A percentile compares a stretch with the other conserved stretches of the same genome.
Conservation (phyloP, 768 basidiomycete species). For the Boletus subparvulus region DNA sequence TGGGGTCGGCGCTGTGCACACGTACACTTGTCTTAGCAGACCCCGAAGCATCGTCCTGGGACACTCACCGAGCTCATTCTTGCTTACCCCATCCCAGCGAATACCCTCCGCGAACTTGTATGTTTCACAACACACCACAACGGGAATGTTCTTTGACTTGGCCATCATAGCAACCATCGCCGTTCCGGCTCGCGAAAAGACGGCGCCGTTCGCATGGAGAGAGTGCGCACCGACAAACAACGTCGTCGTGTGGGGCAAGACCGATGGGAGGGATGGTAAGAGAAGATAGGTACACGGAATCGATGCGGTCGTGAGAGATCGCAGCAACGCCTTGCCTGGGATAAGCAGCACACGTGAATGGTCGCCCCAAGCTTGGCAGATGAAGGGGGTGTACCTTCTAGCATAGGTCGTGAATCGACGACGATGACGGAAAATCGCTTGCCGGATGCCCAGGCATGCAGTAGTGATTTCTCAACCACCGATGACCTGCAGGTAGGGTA, state of each 20-base stretch:
- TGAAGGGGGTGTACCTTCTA: conserved; percentile 64
- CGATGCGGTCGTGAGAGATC: conserved; percentile 59
- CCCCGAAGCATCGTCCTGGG: not conserved
- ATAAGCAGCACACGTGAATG: conserved; percentile 1
- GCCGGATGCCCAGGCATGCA: conserved; percentile 71
- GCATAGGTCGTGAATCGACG: conserved; percentile 91
- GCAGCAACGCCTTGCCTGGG: conserved; percentile 76
- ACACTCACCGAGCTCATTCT: conserved; percentile 86
- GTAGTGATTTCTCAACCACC: conserved; percentile 85
- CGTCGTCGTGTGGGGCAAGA: conserved; percentile 78
- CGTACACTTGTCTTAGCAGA: conserved; percentile 1
- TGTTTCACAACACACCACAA: conserved; percentile 96
- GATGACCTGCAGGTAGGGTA: conserved; percentile 64
- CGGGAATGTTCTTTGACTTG: conserved; percentile 74
- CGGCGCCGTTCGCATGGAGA: conserved; percentile 90
- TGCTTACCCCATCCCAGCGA: conserved; percentile 90
- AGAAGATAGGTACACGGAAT: conserved; percentile 91
- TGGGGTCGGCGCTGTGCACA: conserved; percentile 28
- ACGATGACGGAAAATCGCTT: conserved; percentile 87
- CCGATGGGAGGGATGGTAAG: conserved; percentile 78
- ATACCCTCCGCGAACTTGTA: conserved; percentile 97
- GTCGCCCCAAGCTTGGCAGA: not conserved
- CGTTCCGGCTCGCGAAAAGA: conserved; percentile 92
- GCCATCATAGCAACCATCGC: conserved; percentile 97
- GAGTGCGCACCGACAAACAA: conserved; percentile 94